Conservation (phyloP, 108 stramenopile genomes). For the Pseudonitzschia multiseries region DNA sequence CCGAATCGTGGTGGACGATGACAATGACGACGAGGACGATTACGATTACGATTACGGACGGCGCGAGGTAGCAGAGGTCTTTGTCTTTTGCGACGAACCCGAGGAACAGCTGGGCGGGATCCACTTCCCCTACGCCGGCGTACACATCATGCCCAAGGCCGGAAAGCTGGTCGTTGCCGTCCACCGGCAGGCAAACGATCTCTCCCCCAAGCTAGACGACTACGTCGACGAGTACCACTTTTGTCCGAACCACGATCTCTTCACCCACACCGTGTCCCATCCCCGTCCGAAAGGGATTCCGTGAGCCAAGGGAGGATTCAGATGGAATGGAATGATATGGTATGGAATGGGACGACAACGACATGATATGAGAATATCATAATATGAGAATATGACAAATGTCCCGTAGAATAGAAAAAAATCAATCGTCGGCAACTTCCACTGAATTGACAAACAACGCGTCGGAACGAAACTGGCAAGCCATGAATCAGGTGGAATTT, state of each 20-base stretch:
- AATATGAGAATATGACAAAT: too few relatives aligned
- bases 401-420: too few relatives aligned
- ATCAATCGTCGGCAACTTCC: too few relatives aligned
- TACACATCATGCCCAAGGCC: slow-evolving; percentile 26
- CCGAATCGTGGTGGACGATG: slow-evolving; percentile 13
- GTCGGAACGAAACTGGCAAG: too few relatives aligned
- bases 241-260: slow-evolving; percentile 34
- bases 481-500: too few relatives aligned
- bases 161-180: slow-evolving; percentile 29
- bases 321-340: too few relatives aligned
- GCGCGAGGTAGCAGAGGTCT: slow-evolving; percentile 20
- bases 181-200: slow-evolving; percentile 13
- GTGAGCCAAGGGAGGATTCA: too few relatives aligned
- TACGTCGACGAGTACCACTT: slow-evolving; percentile 38
- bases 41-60: too few relatives aligned
- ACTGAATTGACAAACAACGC: too few relatives aligned
- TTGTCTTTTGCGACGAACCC: slow-evolving; percentile 32
- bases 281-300: too few relatives aligned
- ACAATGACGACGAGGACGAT: background rate
- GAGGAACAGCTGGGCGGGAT: slow-evolving; percentile 23
- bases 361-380: too few relatives aligned
- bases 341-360: too few relatives aligned
- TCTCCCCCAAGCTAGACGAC: slow-evolving; percentile 8
- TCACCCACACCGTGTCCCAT: slow-evolving; percentile 19
- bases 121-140: slow-evolving; percentile 33